Evolutionary conservation across 108 stramenopile species (phyloP), one percentile per base, ranked within the genome.

Genomic region (Pseudonitzschia multistriata): DNA sequence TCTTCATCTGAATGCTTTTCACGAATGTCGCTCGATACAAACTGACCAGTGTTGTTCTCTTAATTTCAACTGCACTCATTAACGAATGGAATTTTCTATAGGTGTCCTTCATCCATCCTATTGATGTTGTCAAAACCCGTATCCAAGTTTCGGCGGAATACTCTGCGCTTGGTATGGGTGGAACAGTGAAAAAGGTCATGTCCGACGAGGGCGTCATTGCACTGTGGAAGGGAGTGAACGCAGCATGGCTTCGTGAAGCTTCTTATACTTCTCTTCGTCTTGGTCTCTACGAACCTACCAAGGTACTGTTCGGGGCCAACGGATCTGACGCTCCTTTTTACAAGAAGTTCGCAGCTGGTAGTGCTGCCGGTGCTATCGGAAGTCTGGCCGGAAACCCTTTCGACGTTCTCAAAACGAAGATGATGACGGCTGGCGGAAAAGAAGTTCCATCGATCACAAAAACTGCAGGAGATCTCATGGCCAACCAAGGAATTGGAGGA

Each of bases 211-310:
- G 92, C 11, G 69, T 90, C 21, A 42, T 76, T 35, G 92, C 91
- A 35, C 84, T 95, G 61, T 95, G 88, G 86, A 95, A 95, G 73
- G 94, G 94, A 82, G 88, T 95, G 25, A 87, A 88, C 48, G 94
- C 94, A 34, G 94, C 94, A 22, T 91, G 90, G 89, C 73, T 93
- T 48, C 91, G 96, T 45, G 96, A 96, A 68, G 87, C 92, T 22
- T 90, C 92, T n/a, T 96, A 96, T 83, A 96, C 96, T 33, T 94
- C 93, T 42, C 81, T 96, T 66, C 90, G 92, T 54, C 84, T 96
- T 39, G 96, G 96, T 63, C 79, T 92, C 37, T 96, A 96, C 81
- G 91, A 88, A 69, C 96, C 96, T 34, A 83, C 88, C 85, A 94
- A 94, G 81, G 85, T 88, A 35, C 67, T 88, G 13, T 84, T 94